Evolutionary conservation across 129 eudicot genomes (phyloP).

Genomic region (Lactuca sativa): DNA sequence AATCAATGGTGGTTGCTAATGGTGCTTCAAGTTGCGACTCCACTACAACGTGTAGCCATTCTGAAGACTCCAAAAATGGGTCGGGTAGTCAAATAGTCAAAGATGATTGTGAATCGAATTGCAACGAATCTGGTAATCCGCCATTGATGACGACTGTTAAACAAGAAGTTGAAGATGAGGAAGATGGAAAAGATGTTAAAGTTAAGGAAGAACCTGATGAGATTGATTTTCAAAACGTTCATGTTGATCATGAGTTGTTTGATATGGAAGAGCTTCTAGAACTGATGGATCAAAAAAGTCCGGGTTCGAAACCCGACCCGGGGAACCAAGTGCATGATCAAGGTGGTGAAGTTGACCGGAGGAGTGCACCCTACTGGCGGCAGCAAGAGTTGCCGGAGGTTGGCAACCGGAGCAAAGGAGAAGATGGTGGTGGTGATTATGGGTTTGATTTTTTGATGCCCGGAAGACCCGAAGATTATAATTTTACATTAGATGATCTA

Average conservation of each 20-base stretch:
- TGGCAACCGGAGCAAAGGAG: neutral
- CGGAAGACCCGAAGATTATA: conserved; percentile 59
- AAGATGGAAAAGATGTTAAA: neutral
- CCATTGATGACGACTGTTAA: conserved; percentile 1
- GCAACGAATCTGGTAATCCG: neutral
- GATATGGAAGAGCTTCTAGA: conserved; percentile 65
- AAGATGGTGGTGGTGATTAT: conserved; percentile 20
- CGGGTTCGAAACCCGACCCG: neutral
- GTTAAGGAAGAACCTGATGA: conserved; percentile 16
- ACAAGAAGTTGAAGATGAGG: conserved; percentile 12
- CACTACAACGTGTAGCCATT: conserved; percentile 32
- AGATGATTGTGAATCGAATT: conserved; percentile 23
- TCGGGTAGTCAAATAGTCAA: neutral
- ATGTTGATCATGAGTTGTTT: conserved; percentile 48
- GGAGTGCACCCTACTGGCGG: neutral
- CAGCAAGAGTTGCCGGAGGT: neutral
- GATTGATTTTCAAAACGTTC: conserved; percentile 12
- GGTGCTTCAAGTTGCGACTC: conserved; percentile 34
- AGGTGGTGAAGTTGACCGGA: neutral
- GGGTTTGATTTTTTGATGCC: conserved; percentile 64
- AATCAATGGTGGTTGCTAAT: neutral
- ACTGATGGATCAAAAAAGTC: conserved; percentile 23
- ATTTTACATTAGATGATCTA: conserved; percentile 36
- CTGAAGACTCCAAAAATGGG: conserved; percentile 9
- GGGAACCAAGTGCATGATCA: neutral